A percentile compares a stretch with the other conserved stretches of the same genome.
Evolutionary conservation across 2,329 filamentous ascomycete species (phyloP).

Genomic region (Didymella sp.): DNA sequence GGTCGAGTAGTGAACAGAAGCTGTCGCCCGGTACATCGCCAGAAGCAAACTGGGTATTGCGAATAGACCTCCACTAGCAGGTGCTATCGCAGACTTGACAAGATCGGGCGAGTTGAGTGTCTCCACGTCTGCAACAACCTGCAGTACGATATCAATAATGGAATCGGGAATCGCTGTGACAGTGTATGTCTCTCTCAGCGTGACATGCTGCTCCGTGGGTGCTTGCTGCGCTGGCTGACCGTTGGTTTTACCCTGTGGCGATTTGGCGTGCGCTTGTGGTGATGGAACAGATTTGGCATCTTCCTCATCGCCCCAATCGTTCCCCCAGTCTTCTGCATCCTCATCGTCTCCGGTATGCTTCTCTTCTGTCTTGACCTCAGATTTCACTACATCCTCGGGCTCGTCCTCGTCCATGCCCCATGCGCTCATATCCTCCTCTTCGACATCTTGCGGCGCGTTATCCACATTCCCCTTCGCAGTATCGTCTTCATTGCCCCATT

Average conservation of each 20-base stretch:
- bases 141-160: conserved; percentile 71
- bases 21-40: conserved; percentile 80
- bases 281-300: conserved; percentile 27
- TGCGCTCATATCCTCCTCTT: conserved; percentile 58
- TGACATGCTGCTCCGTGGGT: conserved; percentile 66
- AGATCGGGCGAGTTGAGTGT: conserved; percentile 62
- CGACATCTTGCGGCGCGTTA: conserved; percentile 30
- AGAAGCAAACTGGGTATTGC: conserved; percentile 74
- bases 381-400: conserved; percentile 25
- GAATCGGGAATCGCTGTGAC: conserved; percentile 87
- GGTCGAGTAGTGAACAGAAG: conserved; percentile 74
- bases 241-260: conserved; percentile 40
- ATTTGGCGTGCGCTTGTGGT: conserved; percentile 26
- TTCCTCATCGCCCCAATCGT: conserved; percentile 74
- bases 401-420: conserved; percentile 56
- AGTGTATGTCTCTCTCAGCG: conserved; percentile 83
- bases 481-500: conserved; percentile 70
- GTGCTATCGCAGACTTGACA: conserved; percentile 63
- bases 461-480: conserved; percentile 15
- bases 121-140: conserved; percentile 55
- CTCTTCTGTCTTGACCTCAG: conserved; percentile 46
- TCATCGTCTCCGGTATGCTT: conserved; percentile 42
- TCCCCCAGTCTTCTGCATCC: conserved; percentile 74
- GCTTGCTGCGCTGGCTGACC: conserved; percentile 36
- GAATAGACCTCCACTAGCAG: conserved; percentile 74